Evolutionary conservation across 805 yeast species (phyloP).

Genomic region (Kazachstania kunashirensis): DNA sequence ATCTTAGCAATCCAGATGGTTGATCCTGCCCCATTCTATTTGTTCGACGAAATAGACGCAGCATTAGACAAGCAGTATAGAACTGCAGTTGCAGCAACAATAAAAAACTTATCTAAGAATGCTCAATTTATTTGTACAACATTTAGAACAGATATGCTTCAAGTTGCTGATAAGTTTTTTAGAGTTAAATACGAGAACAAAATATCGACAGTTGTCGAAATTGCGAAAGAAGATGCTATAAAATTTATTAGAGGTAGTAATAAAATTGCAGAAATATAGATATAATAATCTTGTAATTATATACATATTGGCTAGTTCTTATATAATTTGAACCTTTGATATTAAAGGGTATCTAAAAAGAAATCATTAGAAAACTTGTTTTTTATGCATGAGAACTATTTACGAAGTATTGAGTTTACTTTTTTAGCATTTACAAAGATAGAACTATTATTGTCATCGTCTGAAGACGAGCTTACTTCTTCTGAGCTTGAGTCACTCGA

Average conservation of each 20-base stretch:
- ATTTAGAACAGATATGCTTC: slow-evolving; percentile 85
- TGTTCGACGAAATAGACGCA: slow-evolving; percentile 95
- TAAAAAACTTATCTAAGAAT: slow-evolving; percentile 49
- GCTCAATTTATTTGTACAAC: slow-evolving; percentile 97
- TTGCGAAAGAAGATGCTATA: slow-evolving; percentile 63
- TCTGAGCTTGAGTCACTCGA: background rate
- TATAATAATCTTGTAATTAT: background rate
- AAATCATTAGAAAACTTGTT: too few species aligned
- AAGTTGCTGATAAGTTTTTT: slow-evolving; percentile 75
- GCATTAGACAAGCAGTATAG: slow-evolving; percentile 89
- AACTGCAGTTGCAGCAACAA: slow-evolving; percentile 71
- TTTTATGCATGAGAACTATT: too few species aligned
- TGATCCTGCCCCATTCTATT: slow-evolving; percentile 94
- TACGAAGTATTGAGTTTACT: too few species aligned
- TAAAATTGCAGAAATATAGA: slow-evolving; percentile 21
- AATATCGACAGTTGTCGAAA: slow-evolving; percentile 67
- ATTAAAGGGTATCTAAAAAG: too few species aligned
- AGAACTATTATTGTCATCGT: too few species aligned
- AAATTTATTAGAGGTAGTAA: slow-evolving; percentile 63
- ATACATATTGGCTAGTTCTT: background rate
- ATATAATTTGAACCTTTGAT: background rate
- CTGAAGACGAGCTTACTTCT: too few species aligned
- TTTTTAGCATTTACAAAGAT: too few species aligned
- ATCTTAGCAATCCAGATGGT: slow-evolving; percentile 89
- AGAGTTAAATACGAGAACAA: slow-evolving; percentile 81